Conservation (phyloP, 768 basidiomycete genomes). For the Tubosaeta sp. region DNA sequence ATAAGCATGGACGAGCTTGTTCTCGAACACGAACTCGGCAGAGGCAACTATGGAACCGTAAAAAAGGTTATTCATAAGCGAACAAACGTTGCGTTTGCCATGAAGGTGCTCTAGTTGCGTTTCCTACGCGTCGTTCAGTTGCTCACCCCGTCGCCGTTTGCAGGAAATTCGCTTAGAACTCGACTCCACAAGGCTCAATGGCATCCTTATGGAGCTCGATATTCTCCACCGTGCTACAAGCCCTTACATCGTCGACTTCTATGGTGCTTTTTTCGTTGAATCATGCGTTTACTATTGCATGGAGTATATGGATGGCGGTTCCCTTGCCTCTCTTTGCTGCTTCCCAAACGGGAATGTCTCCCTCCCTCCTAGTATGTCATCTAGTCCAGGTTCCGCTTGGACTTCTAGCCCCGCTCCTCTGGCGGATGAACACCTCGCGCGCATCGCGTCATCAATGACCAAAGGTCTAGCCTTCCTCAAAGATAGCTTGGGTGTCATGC, state of each 20-base stretch:
- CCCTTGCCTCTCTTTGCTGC: slow-evolving; percentile 69
- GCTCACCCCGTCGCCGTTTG: slow-evolving; percentile 1
- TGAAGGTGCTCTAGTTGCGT: slow-evolving; percentile 68
- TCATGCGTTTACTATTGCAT: slow-evolving; percentile 99
- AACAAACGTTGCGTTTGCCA: slow-evolving; percentile 95
- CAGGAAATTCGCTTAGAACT: slow-evolving; percentile 98
- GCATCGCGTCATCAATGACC: slow-evolving; percentile 80
- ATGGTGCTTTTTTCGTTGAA: slow-evolving; percentile 98
- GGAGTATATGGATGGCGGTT: slow-evolving; percentile 99
- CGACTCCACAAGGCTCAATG: slow-evolving; percentile 88
- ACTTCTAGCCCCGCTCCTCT: slow-evolving; percentile 38
- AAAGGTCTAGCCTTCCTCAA: slow-evolving; percentile 92
- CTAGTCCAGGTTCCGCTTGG: slow-evolving; percentile 32
- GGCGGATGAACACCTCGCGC: slow-evolving; percentile 74
- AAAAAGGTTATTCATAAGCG: slow-evolving; percentile 93
- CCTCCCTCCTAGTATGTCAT: slow-evolving; percentile 30
- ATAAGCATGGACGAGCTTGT: slow-evolving; percentile 95
- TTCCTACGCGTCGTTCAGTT: slow-evolving; percentile 8
- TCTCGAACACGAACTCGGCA: slow-evolving; percentile 89
- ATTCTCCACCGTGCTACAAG: slow-evolving; percentile 91
- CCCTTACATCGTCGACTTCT: slow-evolving; percentile 95
- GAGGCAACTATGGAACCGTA: slow-evolving; percentile 96
- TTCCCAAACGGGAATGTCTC: slow-evolving; percentile 41
- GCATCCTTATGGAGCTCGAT: slow-evolving; percentile 98
- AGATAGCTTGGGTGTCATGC: slow-evolving; percentile 87